Conservation (phyloP, 176 grass and related monocot genomes). For the Rhipidocladum racemiflorum region DNA sequence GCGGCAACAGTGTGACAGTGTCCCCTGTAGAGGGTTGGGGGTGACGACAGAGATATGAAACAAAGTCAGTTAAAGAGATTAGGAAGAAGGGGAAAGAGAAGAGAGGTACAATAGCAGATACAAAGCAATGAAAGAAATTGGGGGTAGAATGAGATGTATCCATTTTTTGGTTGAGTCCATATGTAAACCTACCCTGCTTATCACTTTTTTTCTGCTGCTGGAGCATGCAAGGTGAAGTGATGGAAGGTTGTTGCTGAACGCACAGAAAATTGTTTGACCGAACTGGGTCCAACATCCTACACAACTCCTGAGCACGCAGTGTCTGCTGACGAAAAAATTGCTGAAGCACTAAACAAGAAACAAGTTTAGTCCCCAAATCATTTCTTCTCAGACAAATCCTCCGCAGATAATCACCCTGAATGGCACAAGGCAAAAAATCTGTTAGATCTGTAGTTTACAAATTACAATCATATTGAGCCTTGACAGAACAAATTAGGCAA, state of each 20-base stretch:
- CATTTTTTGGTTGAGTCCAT: not conserved
- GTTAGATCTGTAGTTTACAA: not conserved
- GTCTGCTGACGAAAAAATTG: not conserved
- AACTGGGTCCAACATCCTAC: not conserved
- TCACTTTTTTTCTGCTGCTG: not conserved
- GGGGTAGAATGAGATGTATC: not conserved
- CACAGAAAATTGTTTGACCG: not conserved
- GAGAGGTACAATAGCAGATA: no score
- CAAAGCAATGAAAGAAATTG: no score
- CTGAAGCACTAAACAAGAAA: not conserved
- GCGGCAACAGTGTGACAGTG: not conserved
- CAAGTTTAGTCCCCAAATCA: not conserved
- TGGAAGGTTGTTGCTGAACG: not conserved
- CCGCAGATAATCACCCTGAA: slow-evolving; percentile 2
- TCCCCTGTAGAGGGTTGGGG: not conserved
- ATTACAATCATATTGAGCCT: not conserved
- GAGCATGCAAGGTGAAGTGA: not conserved
- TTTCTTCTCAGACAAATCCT: not conserved
- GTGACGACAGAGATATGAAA: not conserved
- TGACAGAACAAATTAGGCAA: not conserved
- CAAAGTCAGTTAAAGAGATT: not conserved
- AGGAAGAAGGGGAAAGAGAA: no score
- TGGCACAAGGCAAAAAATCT: not conserved
- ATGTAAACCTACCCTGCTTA: not conserved
- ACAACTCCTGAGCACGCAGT: not conserved